Base-by-base conservation (phyloP, 2,329 filamentous ascomycete species). In the Blastomyces emzantsi region DNA sequence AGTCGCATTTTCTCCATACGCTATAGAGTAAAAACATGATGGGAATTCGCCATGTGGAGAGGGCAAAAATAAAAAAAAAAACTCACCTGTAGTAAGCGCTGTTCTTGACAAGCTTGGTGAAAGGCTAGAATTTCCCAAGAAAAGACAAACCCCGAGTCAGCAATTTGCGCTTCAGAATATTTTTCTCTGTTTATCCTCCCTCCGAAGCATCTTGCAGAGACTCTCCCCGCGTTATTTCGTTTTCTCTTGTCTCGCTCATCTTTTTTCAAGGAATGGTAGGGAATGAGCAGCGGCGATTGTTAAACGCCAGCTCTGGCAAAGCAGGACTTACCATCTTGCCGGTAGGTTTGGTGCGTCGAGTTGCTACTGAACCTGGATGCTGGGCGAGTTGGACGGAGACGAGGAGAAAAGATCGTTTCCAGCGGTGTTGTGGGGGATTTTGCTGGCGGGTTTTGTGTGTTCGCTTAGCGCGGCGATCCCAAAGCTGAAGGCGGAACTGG, bases 151-250 rank as follows among this genome's bases (percentile, higher is more conserved):
- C 84, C 80, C 87, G 90, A 96, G 91, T 97, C 92, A 97, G 93
- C 93, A 97, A 96, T 96, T 96, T 87, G 87, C 92, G 92, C 92
- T 97, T 97, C 92, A 97, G 92, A 82, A 72, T 36, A 36, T 71
- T n/a, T 17, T 55, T 56, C 74, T 52, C 1, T 28, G 2, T 52
- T 15, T 78, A 79, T 81, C n/a, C 55, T 41, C 49, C 47, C 71
- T 90, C 90, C 92, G 93, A 97, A 97, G 92, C 92, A 96, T 91
- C 90, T 97, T 97, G 93, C 91, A 85, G 83, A 83, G 90, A 94
- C 89, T 89, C 88, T 36, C 74, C 75, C 73, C 36, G 6, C n/a
- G 13, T n/a, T n/a, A 57, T n/a, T 41, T 57, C 22, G 28, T 73
- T 77, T 28, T 72, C n/a, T 25, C 15, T 63, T 13, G 39, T 49